Evolutionary conservation across 352 stramenopile species (phyloP), one percentile per base, ranked within the genome.

Genomic region (Pythium insidiosum): DNA sequence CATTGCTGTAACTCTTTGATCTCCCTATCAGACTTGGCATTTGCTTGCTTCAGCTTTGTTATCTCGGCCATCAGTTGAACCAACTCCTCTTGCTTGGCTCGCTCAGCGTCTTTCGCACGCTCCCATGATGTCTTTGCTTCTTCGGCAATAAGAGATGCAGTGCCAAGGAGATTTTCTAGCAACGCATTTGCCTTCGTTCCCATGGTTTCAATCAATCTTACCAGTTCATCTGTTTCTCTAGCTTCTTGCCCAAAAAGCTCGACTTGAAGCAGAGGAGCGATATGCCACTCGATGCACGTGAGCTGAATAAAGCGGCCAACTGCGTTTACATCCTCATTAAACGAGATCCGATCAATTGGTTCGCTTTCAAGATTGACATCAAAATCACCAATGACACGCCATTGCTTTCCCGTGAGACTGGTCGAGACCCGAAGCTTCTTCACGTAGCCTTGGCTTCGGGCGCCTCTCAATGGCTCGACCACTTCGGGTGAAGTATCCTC

Each of bases 51-150:
- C 4, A 87, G 34, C 22, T 68, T 61, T 5, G 62, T 56, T n/a
- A 88, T 56, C 26, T 92, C 75, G 30, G 82, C 70, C 15, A 81
- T 61, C 4, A 84, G 62, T n/a, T 84, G 79, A 7, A 70, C 73
- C 13, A 89, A 44, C 23, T 88, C 73, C 38, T 84, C 73, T 38
- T 89, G 74, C 43, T 89, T 93, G 43, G 88, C 77, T 24, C 72
- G 70, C 30, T 93, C 75, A 3, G 58, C 70, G 36, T 76, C 63
- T 43, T 88, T 93, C 0, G 75, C 75, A 26, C 72, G 75, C 15
- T 89, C 73, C 66, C 76, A 89, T n/a, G 67, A 66, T 15, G 66
- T 40, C n/a, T 73, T 70, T 18, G 80, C 75, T 39, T 89, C 75
- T 19, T 88, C 73, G 5, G 84, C 37, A 0, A 90, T 61, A n/a